Evolutionary conservation across 2,329 filamentous ascomycete species (phyloP), one percentile per base, ranked within the genome.

Genomic region (Aspergillus jensenii): DNA sequence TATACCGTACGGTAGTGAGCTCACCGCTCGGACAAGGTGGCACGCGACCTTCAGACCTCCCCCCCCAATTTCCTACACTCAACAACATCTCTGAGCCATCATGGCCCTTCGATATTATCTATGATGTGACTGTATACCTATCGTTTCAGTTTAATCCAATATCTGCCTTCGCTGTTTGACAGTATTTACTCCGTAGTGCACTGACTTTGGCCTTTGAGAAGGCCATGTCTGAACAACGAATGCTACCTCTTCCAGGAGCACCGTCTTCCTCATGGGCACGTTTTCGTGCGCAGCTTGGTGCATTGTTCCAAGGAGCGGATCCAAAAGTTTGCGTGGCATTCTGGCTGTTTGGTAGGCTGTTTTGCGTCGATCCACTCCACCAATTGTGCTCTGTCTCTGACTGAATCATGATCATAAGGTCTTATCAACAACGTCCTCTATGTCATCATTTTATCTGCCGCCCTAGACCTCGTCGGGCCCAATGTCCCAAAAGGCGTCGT

Each of bases 351-450:
- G 93, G 93, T 97, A 79, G 66, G 76, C 35, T 27, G 50, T 25
- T 41, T 17, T 12, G 39, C 45, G 33, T 52, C 25, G 11, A 14
- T 31, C 25, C 37, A n/a, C 33, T 21, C 21, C 21, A 44, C 25
- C 11, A 31, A 31, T 8, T 31, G 27, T 31, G 31, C 46, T 27
- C 17, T n/a, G 37, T 25, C 41, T 52, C 45, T 53, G 27, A 46
- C 33, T 21, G 19, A 39, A 46, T 47, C n/a, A 17, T 23, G 52
- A 39, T 39, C 31, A 25, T 23, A 68, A 93, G 91, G 91, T 52
- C 79, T 95, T 17, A 95, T 98, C 73, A 98, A 99, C 77, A 98
- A 98, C 78, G 91, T 98, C 66, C 89, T 97, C 77, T 98, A 97
- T 76, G 93, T 98, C 56, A 90, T 98, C 74, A 95, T 98, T 71